Evolutionary conservation across 495 filamentous ascomycete species (phyloP), one percentile per base, ranked within the genome.

Genomic region (Penicillium ucsense): DNA sequence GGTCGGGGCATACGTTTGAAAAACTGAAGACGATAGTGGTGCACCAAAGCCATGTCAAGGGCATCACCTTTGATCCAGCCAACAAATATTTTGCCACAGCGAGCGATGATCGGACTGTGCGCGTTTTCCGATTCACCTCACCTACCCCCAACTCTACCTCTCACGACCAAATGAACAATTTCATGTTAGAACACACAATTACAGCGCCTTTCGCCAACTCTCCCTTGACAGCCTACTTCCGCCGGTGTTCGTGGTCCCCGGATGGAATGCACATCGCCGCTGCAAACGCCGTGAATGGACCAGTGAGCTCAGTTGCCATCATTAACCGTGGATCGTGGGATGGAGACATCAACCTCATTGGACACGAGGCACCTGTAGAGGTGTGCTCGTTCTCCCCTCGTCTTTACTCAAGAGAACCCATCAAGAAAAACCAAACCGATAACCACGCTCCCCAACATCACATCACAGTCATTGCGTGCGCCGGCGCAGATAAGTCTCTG

Each of bases 11-110:
- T 64, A 96, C 91, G 11, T 99, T 99, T 55, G 92, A 99, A 66
- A 96, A 94, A 70, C 75, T 99, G 44, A 97, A 96, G 73, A 88
- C 84, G 3, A 71, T 99, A 8, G 80, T 86, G 6, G 79, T 87
- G 36, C 92, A 99, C 57, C 86, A 94, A 60, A 95, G 89, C 59
- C 92, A 96, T 59, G 94, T 99, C 62, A 99, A 99, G 64, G 92
- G 92, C 28, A 87, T 99, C 57, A 94, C 89, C 1, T 99, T 99
- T 60, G 92, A 99, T 59, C 92, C 92, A 2, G 94, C 94, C 12
- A 97, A 96, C 69, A 97, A 97, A 60, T 97, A 94, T 72, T 99
- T 99, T 67, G 92, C 92, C 30, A 99, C 92, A 2, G 89, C 92
- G 1, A 94, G 88, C 67, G 92, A 99, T 61, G 92, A 99, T 61